Evolutionary conservation across 352 stramenopile species (phyloP).

Genomic region (Globisporangium nodosum): DNA sequence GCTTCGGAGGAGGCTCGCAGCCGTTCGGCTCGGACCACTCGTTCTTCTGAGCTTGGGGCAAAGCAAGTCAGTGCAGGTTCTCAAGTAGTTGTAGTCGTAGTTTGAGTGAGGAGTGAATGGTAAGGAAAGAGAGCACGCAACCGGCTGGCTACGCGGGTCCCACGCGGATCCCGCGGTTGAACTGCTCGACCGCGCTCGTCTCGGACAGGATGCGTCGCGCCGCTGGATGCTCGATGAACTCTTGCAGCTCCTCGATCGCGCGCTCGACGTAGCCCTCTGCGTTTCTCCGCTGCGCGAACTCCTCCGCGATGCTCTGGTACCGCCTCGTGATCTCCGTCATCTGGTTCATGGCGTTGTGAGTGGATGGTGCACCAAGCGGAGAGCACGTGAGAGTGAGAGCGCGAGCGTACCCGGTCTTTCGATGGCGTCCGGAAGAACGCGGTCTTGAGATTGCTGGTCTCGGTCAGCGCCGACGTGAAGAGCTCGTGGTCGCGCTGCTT

Average conservation of each 20-base stretch:
- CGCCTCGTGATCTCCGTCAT: slow-evolving; percentile 71
- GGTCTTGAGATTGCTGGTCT: slow-evolving; percentile 52
- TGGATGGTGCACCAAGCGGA: neutral
- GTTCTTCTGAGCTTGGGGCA: slow-evolving; percentile 35
- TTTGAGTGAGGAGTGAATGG: neutral
- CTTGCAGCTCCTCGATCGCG: slow-evolving; percentile 64
- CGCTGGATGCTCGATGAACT: slow-evolving; percentile 70
- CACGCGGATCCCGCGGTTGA: slow-evolving; percentile 66
- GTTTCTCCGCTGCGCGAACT: slow-evolving; percentile 55
- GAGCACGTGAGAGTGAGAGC: neutral
- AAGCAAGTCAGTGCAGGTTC: neutral
- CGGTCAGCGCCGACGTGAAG: slow-evolving; percentile 34
- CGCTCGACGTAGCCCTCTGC: slow-evolving; percentile 66
- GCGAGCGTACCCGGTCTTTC: slow-evolving; percentile 37
- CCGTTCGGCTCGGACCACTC: slow-evolving; percentile 63
- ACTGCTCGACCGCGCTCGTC: slow-evolving; percentile 47
- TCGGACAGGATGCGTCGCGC: slow-evolving; percentile 65
- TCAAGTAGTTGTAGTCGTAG: neutral
- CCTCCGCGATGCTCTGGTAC: slow-evolving; percentile 68
- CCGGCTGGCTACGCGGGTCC: slow-evolving; percentile 26
- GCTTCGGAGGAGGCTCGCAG: slow-evolving; percentile 20
- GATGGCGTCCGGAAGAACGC: slow-evolving; percentile 69
- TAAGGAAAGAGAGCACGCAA: neutral
- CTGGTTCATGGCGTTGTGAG: slow-evolving; percentile 16
- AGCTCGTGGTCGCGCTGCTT: slow-evolving; percentile 29